Conservation (phyloP, 768 basidiomycete species). For the Hebeloma cylindrosporum region DNA sequence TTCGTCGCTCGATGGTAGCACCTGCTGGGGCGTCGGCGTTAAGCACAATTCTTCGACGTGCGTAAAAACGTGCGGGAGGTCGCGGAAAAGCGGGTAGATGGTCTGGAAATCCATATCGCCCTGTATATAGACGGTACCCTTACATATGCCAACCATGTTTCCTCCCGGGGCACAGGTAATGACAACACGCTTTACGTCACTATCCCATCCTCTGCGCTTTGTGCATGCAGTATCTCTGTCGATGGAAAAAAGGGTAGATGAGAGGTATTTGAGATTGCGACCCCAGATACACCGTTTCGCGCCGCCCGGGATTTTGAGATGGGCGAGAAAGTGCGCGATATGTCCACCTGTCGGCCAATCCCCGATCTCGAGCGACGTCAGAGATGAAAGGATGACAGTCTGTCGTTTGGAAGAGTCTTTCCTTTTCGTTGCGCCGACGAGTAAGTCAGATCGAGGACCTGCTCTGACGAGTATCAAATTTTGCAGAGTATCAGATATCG, state of each 20-base stretch:
- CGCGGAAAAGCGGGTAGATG: constrained; percentile 4
- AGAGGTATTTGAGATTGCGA: not conserved
- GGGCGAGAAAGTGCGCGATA: constrained; percentile 5
- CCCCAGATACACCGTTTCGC: constrained; percentile 6
- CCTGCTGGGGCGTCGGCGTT: not conserved
- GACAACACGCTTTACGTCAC: not conserved
- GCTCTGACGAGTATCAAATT: not conserved
- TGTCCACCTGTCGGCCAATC: not conserved
- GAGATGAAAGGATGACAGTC: not conserved
- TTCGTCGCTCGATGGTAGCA: not conserved
- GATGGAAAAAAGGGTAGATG: not conserved
- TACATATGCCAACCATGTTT: constrained; percentile 2
- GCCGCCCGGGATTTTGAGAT: not conserved
- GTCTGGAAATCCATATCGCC: not conserved
- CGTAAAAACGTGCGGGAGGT: not conserved
- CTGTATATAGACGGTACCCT: not conserved
- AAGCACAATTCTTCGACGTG: not conserved
- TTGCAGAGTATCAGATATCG: not conserved
- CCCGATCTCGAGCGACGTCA: not conserved
- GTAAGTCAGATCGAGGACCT: not conserved
- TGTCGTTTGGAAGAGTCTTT: not conserved
- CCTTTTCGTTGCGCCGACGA: not conserved
- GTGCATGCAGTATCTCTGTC: not conserved
- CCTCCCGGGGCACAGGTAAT: not conserved
- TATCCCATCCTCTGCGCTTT: constrained; percentile 2